phyloP scores from a whole-genome alignment of 1,284 basidiomycete genomes.

The Rhizopogon parksii region DNA sequence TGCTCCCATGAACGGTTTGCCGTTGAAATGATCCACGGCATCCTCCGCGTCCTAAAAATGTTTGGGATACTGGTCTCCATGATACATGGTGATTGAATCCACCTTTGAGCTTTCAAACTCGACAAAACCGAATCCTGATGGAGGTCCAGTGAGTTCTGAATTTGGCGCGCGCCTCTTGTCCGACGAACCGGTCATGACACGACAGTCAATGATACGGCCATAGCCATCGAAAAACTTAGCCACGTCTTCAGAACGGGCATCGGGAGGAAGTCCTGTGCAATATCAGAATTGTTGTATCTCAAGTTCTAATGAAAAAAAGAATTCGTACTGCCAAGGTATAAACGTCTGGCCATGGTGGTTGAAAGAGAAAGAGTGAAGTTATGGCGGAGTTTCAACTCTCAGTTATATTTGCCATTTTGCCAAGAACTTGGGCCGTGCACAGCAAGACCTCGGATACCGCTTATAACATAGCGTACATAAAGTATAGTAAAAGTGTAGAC shows the following conservation, averaged over 20 bases:
- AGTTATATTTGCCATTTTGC: slow-evolving; percentile 30
- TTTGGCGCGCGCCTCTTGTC: slow-evolving; percentile 14
- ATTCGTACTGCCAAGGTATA: slow-evolving; percentile 74
- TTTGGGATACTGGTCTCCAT: neutral
- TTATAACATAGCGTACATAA: slow-evolving; percentile 6
- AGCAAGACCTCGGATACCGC: slow-evolving; percentile 4
- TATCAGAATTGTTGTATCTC: neutral
- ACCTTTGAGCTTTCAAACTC: slow-evolving; percentile 84
- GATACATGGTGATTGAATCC: slow-evolving; percentile 13
- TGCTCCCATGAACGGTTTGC: slow-evolving; percentile 81
- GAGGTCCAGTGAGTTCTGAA: slow-evolving; percentile 14
- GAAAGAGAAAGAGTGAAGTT: slow-evolving; percentile 30
- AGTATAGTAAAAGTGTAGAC: slow-evolving; percentile 11
- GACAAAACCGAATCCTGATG: slow-evolving; percentile 80
- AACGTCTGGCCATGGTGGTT: slow-evolving; percentile 70
- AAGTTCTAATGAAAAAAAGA: slow-evolving; percentile 1
- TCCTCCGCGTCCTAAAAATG: slow-evolving; percentile 80
- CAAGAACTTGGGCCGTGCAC: slow-evolving; percentile 8
- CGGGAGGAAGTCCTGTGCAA: slow-evolving; percentile 62
- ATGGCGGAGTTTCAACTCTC: slow-evolving; percentile 34
- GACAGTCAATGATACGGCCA: slow-evolving; percentile 82
- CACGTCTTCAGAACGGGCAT: slow-evolving; percentile 74
- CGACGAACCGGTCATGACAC: slow-evolving; percentile 82
- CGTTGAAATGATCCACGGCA: slow-evolving; percentile 79
- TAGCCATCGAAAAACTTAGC: slow-evolving; percentile 81